Evolutionary conservation across 352 stramenopile genomes (phyloP).

Genomic region (Phytophthora europaea): DNA sequence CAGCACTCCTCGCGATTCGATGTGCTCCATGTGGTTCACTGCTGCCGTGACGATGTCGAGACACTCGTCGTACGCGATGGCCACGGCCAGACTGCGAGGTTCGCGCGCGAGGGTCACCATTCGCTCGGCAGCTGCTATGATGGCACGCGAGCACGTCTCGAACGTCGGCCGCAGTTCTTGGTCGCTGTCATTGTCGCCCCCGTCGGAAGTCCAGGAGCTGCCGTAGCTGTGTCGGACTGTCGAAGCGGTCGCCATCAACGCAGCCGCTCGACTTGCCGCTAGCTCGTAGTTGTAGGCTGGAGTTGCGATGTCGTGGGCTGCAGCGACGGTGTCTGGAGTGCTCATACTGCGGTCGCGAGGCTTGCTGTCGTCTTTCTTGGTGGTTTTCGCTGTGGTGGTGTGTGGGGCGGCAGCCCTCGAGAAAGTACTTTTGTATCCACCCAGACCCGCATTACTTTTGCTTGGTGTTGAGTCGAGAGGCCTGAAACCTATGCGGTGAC

Average conservation of each 20-base stretch:
- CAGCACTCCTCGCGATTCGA: constrained; percentile 7
- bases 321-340: constrained; percentile 33
- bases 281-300: constrained; percentile 11
- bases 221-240: constrained; percentile 13
- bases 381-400: not conserved
- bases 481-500: not conserved
- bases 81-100: constrained; percentile 29
- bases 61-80: constrained; percentile 49
- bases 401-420: not conserved
- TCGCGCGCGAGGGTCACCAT: constrained; percentile 32
- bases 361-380: constrained; percentile 23
- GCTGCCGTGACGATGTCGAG: constrained; percentile 46
- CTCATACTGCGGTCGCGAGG: constrained; percentile 21
- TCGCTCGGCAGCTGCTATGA: constrained; percentile 35
- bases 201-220: constrained; percentile 17
- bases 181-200: not conserved
- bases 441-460: not conserved
- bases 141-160: constrained; percentile 29
- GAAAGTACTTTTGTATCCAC: constrained; percentile 14
- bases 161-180: constrained; percentile 16
- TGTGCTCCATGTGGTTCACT: constrained; percentile 35
- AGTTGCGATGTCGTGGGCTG: constrained; percentile 7
- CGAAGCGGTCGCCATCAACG: constrained; percentile 17
- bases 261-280: constrained; percentile 4
- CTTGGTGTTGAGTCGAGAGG: constrained; percentile 13